Percentiles rank a stretch among this genome's conserved stretches.
phyloP scores from a whole-genome alignment of 768 basidiomycete species.

The Gymnopilus junonius region DNA sequence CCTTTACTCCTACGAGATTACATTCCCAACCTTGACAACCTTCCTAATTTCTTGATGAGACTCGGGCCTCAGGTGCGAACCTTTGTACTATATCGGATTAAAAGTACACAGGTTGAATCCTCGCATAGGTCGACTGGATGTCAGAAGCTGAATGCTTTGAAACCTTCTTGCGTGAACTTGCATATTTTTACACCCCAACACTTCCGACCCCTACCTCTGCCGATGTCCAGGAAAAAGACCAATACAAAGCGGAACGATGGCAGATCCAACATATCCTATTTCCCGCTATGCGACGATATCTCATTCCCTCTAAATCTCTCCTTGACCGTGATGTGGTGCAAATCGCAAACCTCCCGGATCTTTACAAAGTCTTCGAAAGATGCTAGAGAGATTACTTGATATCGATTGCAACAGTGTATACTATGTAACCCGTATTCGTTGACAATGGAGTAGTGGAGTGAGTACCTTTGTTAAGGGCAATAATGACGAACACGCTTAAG shows the following conservation, averaged over 20 bases:
- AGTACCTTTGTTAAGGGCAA: no score
- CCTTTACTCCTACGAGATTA: slow-evolving; percentile 87
- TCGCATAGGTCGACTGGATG: slow-evolving; percentile 81
- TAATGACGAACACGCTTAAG: no score
- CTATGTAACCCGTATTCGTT: no score
- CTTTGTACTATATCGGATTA: not conserved
- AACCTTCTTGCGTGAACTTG: slow-evolving; percentile 85
- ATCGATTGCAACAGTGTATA: no score
- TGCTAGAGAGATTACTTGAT: no score
- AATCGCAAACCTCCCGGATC: slow-evolving; percentile 86
- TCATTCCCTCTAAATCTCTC: slow-evolving; percentile 67
- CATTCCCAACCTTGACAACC: slow-evolving; percentile 87
- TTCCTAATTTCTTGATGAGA: slow-evolving; percentile 89
- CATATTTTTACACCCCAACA: slow-evolving; percentile 87
- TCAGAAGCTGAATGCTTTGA: slow-evolving; percentile 86
- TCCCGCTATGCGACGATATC: slow-evolving; percentile 80
- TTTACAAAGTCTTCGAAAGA: slow-evolving; percentile 94
- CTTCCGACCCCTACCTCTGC: slow-evolving; percentile 32
- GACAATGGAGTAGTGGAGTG: no score
- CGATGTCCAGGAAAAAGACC: slow-evolving; percentile 34
- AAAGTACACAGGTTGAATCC: not conserved
- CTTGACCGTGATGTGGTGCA: slow-evolving; percentile 81
- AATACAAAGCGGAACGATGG: slow-evolving; percentile 72
- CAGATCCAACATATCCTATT: slow-evolving; percentile 92
- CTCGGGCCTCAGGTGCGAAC: slow-evolving; percentile 82